Evolutionary conservation across 257 asterid species (phyloP).

Genomic region (Solanum acaule): DNA sequence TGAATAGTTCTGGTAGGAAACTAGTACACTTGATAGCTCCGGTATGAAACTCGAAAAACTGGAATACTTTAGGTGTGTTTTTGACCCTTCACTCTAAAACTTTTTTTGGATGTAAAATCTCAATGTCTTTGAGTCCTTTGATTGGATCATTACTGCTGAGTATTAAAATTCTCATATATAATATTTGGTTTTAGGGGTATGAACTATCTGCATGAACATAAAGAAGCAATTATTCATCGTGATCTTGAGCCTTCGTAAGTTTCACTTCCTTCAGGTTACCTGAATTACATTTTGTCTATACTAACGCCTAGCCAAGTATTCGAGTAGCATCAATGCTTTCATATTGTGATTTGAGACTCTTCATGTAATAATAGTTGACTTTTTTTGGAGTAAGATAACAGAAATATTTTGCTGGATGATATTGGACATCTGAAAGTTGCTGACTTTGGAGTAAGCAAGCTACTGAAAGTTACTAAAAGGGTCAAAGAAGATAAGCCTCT

Average conservation of each 20-base stretch:
- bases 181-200: constrained; percentile 63
- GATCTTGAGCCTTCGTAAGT: constrained; percentile 98
- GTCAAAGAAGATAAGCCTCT: constrained; percentile 60
- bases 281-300: background rate
- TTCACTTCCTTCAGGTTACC: background rate
- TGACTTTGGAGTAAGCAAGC: constrained; percentile 90
- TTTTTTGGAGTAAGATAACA: constrained; percentile 24
- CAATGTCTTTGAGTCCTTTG: background rate
- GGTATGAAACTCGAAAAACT: background rate
- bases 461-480: constrained; percentile 58
- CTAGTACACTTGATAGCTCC: background rate
- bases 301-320: background rate
- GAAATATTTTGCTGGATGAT: constrained; percentile 90
- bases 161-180: background rate
- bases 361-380: background rate
- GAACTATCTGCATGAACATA: constrained; percentile 81
- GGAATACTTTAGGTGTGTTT: too few species aligned
- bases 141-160: background rate
- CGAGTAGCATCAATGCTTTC: background rate
- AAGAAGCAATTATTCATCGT: constrained; percentile 79
- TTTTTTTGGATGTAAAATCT: background rate
- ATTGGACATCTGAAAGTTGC: constrained; percentile 97
- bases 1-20: background rate
- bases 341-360: background rate
- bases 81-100: background rate